These are phyloP conservation scores for Nicotiana benthamiana DNA, from an alignment of 257 asterid species.

Conservation along the genomic window DNA sequence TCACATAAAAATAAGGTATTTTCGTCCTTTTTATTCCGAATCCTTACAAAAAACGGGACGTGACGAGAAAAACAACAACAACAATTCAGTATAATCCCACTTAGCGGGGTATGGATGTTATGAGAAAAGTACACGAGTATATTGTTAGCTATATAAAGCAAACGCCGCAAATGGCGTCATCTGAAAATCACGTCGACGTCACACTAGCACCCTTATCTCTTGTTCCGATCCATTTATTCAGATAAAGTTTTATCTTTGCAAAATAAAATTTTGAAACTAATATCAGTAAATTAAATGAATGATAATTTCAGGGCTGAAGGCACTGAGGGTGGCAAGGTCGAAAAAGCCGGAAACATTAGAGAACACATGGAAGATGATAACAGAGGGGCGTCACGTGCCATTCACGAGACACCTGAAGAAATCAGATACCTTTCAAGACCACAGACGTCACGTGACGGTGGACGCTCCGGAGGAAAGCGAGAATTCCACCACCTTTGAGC, in stretches of 20 bases:
- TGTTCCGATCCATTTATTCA: not conserved
- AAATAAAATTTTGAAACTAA: not conserved
- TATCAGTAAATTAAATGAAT: not conserved
- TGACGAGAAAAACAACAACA: no score
- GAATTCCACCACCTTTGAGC: not conserved
- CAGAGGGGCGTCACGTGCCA: slow-evolving; percentile 53
- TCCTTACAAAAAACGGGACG: no score
- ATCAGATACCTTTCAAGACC: slow-evolving; percentile 41
- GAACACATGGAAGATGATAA: slow-evolving; percentile 75
- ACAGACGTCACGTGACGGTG: not conserved
- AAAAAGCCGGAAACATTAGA: slow-evolving; percentile 53
- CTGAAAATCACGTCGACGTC: not conserved
- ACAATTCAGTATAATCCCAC: no score
- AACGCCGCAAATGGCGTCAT: not conserved
- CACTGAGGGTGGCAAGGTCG: slow-evolving; percentile 33
- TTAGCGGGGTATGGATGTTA: no score
- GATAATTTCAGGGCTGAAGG: slow-evolving; percentile 26
- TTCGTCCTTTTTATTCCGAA: no score
- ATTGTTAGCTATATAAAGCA: not conserved
- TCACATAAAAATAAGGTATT: no score
- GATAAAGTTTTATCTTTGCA: not conserved
- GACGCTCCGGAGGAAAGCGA: not conserved
- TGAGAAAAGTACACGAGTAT: no score
- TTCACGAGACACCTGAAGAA: slow-evolving; percentile 43
- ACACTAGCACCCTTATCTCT: not conserved